Evolutionary conservation across 2,329 filamentous ascomycete species (phyloP).

Genomic region (Paraphoma sp.): DNA sequence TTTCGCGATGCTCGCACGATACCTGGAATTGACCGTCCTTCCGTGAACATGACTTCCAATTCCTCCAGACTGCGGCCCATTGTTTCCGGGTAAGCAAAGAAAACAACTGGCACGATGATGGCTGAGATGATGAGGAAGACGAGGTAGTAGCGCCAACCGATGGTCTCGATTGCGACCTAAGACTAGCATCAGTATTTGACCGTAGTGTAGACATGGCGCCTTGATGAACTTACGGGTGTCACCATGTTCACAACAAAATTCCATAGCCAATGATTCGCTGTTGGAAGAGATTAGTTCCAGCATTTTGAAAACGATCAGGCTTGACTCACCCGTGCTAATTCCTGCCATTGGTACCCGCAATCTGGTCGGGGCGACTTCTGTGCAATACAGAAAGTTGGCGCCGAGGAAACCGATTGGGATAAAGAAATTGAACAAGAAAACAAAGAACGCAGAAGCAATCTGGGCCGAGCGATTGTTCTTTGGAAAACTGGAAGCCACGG

Average conservation of each 20-base stretch:
- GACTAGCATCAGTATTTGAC: neutral
- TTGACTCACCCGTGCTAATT: slow-evolving; percentile 16
- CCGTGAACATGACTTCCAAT: slow-evolving; percentile 51
- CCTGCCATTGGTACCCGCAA: slow-evolving; percentile 62
- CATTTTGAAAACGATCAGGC: too few relatives aligned
- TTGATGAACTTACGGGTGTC: slow-evolving; percentile 50
- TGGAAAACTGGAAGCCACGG: slow-evolving; percentile 59
- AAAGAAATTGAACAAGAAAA: slow-evolving; percentile 68
- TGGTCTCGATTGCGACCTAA: slow-evolving; percentile 55
- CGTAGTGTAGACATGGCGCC: slow-evolving; percentile 49
- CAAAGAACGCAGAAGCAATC: slow-evolving; percentile 62
- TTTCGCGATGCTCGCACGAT: slow-evolving; percentile 32
- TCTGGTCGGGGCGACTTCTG: slow-evolving; percentile 62
- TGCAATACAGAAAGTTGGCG: slow-evolving; percentile 66
- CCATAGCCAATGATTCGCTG: slow-evolving; percentile 57
- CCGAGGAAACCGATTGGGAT: slow-evolving; percentile 66
- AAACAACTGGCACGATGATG: slow-evolving; percentile 55
- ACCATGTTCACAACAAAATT: slow-evolving; percentile 38
- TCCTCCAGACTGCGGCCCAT: slow-evolving; percentile 59
- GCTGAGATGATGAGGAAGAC: slow-evolving; percentile 57
- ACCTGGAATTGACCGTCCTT: slow-evolving; percentile 38
- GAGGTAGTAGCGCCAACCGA: slow-evolving; percentile 61
- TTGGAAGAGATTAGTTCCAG: slow-evolving; percentile 48
- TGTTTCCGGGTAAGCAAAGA: slow-evolving; percentile 57
- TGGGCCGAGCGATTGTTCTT: slow-evolving; percentile 55